Percentiles rank a stretch among this genome's conserved stretches.
These are phyloP conservation scores for Quercus suber DNA, from an alignment of 306 rosid genomes.

Conservation along the genomic window DNA sequence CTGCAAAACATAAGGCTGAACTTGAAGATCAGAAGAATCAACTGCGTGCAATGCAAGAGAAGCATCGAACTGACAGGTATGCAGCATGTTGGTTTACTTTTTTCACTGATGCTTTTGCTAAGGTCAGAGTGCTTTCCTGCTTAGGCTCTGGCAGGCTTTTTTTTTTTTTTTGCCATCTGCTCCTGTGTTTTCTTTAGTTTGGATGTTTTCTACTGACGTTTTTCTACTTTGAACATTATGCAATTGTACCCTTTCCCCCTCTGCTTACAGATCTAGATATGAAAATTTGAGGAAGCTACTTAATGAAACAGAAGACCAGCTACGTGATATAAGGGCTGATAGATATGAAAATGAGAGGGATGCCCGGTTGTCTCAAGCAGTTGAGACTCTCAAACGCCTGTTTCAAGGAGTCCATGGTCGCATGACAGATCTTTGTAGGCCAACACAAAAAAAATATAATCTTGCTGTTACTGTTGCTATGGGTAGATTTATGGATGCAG, in stretches of 20 bases:
- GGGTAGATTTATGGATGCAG: slow-evolving; percentile 99
- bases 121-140: background rate
- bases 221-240: background rate
- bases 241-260: background rate
- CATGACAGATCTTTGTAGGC: slow-evolving; percentile 96
- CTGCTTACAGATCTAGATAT: slow-evolving; percentile 63
- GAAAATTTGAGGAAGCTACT: slow-evolving; percentile 67
- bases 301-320: slow-evolving; percentile 78
- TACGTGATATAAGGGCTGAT: slow-evolving; percentile 94
- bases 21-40: slow-evolving; percentile 57
- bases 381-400: slow-evolving; percentile 92
- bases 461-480: slow-evolving; percentile 97
- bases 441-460: slow-evolving; percentile 93
- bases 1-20: slow-evolving; percentile 50
- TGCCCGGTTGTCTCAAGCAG: slow-evolving; percentile 91
- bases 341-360: slow-evolving; percentile 96
- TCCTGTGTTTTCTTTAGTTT: background rate
- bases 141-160: background rate
- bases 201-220: background rate
- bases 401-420: slow-evolving; percentile 99
- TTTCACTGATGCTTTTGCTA: background rate
- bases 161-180: background rate
- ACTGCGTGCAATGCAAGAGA: slow-evolving; percentile 66
- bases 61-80: slow-evolving; percentile 75
- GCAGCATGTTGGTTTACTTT: slow-evolving; percentile 14